Percentiles rank a stretch among this genome's conserved stretches.
Evolutionary conservation across 768 basidiomycete species (phyloP).

Genomic region (Boletus speciosus): DNA sequence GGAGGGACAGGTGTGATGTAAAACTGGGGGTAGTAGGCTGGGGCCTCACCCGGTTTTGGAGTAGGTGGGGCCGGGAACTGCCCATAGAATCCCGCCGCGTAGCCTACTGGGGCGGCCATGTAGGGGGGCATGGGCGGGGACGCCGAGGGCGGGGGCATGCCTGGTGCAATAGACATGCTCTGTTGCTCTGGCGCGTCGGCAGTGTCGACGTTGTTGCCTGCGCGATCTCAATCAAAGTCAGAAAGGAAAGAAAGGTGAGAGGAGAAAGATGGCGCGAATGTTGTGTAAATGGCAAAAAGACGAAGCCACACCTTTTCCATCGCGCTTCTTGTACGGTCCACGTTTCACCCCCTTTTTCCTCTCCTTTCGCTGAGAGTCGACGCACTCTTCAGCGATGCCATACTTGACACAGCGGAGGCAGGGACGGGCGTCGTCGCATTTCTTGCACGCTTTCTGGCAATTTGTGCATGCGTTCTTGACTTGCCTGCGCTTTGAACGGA

Average conservation of each 20-base stretch:
- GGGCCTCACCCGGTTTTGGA: slow-evolving; percentile 49
- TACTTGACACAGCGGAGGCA: slow-evolving; percentile 93
- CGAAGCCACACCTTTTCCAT: slow-evolving; percentile 71
- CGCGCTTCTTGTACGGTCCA: slow-evolving; percentile 94
- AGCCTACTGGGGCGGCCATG: slow-evolving; percentile 48
- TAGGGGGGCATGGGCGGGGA: slow-evolving; percentile 50
- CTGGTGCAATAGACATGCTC: slow-evolving; percentile 41
- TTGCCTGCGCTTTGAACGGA: slow-evolving; percentile 76
- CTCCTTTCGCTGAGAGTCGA: slow-evolving; percentile 91
- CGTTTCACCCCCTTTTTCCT: slow-evolving; percentile 84
- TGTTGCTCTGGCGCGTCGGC: slow-evolving; percentile 43
- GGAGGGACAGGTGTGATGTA: slow-evolving; percentile 47
- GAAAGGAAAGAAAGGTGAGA: slow-evolving; percentile 26
- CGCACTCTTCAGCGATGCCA: slow-evolving; percentile 80
- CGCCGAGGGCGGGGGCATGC: slow-evolving; percentile 39
- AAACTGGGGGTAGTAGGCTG: slow-evolving; percentile 50
- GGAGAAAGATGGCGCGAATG: slow-evolving; percentile 1
- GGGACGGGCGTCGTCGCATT: slow-evolving; percentile 87
- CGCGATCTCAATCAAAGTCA: slow-evolving; percentile 53
- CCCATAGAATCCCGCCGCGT: slow-evolving; percentile 52
- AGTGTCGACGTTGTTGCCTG: slow-evolving; percentile 51
- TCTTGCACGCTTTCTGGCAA: slow-evolving; percentile 90
- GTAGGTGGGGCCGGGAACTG: slow-evolving; percentile 49
- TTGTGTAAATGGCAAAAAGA: slow-evolving; percentile 26
- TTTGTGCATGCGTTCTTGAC: slow-evolving; percentile 92